A percentile compares a stretch with the other conserved stretches of the same genome.
Conservation (phyloP, 805 yeast species). For the Nakazawaea pomicola region DNA sequence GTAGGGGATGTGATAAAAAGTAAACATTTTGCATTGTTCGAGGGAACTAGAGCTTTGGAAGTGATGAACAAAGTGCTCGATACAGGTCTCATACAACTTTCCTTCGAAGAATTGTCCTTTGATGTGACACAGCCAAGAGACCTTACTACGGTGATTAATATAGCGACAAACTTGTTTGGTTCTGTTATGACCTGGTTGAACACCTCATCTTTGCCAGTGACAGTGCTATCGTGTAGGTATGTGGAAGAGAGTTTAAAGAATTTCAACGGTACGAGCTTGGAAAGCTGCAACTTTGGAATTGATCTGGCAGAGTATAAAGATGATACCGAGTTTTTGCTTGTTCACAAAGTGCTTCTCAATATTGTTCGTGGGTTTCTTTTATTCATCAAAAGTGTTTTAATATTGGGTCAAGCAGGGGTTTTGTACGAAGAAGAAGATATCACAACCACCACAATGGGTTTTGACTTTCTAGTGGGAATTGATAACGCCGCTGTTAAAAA, state of each 20-base stretch:
- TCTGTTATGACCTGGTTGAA: conserved; percentile 68
- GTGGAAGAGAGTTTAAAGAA: conserved; percentile 50
- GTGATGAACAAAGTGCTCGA: conserved; percentile 68
- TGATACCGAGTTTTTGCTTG: conserved; percentile 25
- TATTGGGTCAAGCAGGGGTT: conserved; percentile 50
- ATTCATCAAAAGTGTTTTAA: conserved; percentile 42
- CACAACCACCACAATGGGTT: conserved; percentile 57
- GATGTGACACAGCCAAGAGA: conserved; percentile 35
- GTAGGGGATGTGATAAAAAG: conserved; percentile 57
- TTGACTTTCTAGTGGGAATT: conserved; percentile 35
- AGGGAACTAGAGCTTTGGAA: conserved; percentile 88
- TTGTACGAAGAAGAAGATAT: conserved; percentile 74
- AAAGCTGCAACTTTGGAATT: conserved; percentile 4
- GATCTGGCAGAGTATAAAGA: conserved; percentile 1
- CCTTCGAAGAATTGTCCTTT: conserved; percentile 39
- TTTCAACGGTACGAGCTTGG: conserved; percentile 11
- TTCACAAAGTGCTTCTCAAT: conserved; percentile 46
- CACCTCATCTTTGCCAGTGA: conserved; percentile 70
- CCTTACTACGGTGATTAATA: conserved; percentile 38
- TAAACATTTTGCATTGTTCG: conserved; percentile 59
- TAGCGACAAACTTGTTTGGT: conserved; percentile 50
- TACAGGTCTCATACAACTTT: conserved; percentile 58
- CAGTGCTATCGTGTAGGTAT: conserved; percentile 70
- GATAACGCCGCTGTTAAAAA: conserved; percentile 12
- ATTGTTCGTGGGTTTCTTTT: conserved; percentile 50